phyloP scores from a whole-genome alignment of 495 filamentous ascomycete species.

The Penicillium coffeae region DNA sequence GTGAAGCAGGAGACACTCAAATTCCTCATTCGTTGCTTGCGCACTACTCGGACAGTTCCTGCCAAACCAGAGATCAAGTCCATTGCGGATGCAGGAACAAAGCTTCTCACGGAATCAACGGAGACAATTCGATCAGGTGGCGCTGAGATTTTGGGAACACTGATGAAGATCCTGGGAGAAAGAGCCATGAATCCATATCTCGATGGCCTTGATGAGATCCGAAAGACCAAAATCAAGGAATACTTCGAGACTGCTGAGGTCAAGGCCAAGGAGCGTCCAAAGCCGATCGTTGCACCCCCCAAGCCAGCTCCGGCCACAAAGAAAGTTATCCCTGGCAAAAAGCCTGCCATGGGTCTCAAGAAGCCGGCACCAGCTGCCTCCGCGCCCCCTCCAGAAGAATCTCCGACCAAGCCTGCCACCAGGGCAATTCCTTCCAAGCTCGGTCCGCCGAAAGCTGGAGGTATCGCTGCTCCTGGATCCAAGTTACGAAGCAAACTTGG shows the following conservation, averaged over 20 bases:
- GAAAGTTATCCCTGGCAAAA: constrained; percentile 50
- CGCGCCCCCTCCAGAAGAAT: constrained; percentile 53
- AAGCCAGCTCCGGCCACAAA: constrained; percentile 45
- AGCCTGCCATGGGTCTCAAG: constrained; percentile 47
- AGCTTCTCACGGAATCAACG: constrained; percentile 81
- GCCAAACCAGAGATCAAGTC: constrained; percentile 75
- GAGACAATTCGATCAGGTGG: constrained; percentile 82
- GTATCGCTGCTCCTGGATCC: constrained; percentile 53
- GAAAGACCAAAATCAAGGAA: constrained; percentile 95
- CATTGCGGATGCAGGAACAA: constrained; percentile 82
- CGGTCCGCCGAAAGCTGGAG: constrained; percentile 21
- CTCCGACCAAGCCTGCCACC: constrained; percentile 55
- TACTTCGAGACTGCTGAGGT: constrained; percentile 89
- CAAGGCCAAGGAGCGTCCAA: constrained; percentile 95
- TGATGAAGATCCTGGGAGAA: constrained; percentile 99
- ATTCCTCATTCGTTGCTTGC: constrained; percentile 83
- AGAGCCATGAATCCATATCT: constrained; percentile 92
- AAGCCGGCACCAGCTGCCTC: constrained; percentile 56
- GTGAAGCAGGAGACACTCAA: constrained; percentile 92
- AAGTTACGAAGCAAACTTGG: constrained; percentile 67
- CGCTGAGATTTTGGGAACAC: constrained; percentile 84
- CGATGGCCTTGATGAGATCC: constrained; percentile 93
- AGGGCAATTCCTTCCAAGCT: constrained; percentile 60
- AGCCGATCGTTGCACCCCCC: constrained; percentile 67
- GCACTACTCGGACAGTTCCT: constrained; percentile 78